Conservation (phyloP, 257 asterid genomes). For the Voacanga thouarsii region DNA sequence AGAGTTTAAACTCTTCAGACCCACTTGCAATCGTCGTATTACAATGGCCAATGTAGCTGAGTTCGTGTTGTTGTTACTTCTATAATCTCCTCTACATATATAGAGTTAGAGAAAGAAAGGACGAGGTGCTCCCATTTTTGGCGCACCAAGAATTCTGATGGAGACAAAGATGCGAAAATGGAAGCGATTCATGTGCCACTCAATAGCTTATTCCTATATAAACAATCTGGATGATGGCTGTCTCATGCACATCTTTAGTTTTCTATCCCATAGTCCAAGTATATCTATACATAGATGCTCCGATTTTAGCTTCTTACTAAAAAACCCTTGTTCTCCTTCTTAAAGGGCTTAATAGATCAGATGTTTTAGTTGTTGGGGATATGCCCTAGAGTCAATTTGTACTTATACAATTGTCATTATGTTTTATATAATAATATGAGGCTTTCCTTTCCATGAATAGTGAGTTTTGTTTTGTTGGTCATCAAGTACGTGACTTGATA, state of each 20-base stretch:
- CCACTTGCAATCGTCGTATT: no score
- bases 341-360: neutral
- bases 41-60: no score
- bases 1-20: no score
- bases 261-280: conserved; percentile 94
- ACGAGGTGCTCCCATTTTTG: neutral
- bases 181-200: conserved; percentile 2
- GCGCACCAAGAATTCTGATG: neutral
- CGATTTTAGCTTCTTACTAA: neutral
- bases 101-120: no score
- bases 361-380: neutral
- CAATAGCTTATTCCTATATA: conserved; percentile 17
- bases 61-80: no score
- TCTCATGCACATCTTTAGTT: conserved; percentile 87
- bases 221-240: conserved; percentile 92
- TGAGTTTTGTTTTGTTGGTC: no score
- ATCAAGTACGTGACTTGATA: no score
- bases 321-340: neutral
- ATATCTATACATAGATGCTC: neutral
- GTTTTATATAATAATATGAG: no score
- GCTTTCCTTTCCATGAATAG: no score
- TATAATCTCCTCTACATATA: no score
- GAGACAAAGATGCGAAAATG: conserved; percentile 8
- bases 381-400: no score
- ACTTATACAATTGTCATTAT: no score